Evolutionary conservation across 2,329 filamentous ascomycete species (phyloP).

Genomic region (Penicillium italicum): DNA sequence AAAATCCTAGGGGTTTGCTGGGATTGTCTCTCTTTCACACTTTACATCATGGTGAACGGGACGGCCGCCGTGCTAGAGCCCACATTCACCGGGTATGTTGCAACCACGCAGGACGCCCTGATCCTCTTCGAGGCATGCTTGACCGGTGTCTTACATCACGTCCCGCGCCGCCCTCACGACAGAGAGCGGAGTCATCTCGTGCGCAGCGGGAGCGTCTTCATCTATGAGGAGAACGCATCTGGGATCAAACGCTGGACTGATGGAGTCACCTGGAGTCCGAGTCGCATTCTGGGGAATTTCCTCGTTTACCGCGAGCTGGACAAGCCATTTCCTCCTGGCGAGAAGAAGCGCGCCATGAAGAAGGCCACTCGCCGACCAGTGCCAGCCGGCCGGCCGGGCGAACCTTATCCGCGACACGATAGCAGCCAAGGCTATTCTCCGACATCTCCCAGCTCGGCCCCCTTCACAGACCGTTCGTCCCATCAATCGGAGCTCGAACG

Average conservation of each 20-base stretch:
- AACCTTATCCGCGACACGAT: conserved; percentile 50
- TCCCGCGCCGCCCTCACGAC: conserved; percentile 80
- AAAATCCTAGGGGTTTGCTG: conserved; percentile 1
- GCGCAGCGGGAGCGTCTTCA: conserved; percentile 79
- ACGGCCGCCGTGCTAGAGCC: conserved; percentile 53
- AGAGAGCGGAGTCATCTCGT: conserved; percentile 74
- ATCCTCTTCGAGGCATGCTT: conserved; percentile 77
- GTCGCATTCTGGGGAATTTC: conserved; percentile 78
- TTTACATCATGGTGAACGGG: conserved; percentile 41
- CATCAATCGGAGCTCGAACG: conserved; percentile 51
- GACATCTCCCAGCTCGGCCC: conserved; percentile 29
- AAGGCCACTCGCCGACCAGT: conserved; percentile 53
- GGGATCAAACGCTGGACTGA: conserved; percentile 95
- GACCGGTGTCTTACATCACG: conserved; percentile 66
- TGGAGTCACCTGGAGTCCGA: conserved; percentile 86
- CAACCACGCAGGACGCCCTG: conserved; percentile 70
- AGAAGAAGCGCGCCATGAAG: conserved; percentile 81
- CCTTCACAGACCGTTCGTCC: conserved; percentile 35
- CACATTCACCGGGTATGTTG: conserved; percentile 65
- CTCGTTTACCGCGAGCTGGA: conserved; percentile 80
- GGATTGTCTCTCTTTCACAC: conserved; percentile 5
- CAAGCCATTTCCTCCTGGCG: conserved; percentile 71
- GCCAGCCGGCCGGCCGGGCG: conserved; percentile 47
- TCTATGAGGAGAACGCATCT: conserved; percentile 86
- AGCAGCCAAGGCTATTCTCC: conserved; percentile 40